Base-by-base conservation (phyloP, 805 yeast genomes). In the Candida glaebosa region DNA sequence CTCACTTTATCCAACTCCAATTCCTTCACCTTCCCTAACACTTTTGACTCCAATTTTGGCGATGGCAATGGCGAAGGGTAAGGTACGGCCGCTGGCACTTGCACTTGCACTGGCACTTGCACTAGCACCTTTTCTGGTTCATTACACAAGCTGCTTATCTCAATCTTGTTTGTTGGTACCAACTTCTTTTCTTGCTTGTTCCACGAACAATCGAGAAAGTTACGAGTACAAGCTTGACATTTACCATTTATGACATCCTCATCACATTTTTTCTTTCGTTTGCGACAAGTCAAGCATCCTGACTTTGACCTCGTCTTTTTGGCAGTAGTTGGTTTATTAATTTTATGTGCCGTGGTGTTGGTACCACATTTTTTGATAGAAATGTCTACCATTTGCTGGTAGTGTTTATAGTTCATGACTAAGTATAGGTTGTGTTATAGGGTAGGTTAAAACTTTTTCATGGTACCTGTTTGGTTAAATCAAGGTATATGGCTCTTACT, bases 181-280 rank as follows among this genome's bases (percentile, higher is more conserved):
- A n/a, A n/a, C n/a, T n/a, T n/a, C n/a, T n/a, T n/a, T n/a, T n/a
- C 12, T 24, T 24, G 28, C 8, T 24, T 24, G 28, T 24, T 24
- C 75, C 75, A 70, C 44, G 67, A 58, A 44, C 75, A 70, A 42
- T 66, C 71, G 40, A 70, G 56, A 38, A 67, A 69, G 58, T 70
- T 70, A 45, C 75, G 56, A 4, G 67, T 58, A 45, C 75, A 70
- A 4, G 64, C 73, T 49, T 68, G 71, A 49, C 75, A 70, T 47
- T 70, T 70, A 4, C 75, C 75, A 42, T 62, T 63, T 7, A 58
- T 63, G 25, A 52, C 64, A 30, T 60, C 58, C 47, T 77, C 78
- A 51, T 79, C 84, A 58, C 86, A 80, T 63, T 80, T 80, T 63
- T 81, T 72, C 61, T 81, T 81, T 51, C 84, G 71, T 46, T 75